Conservation (phyloP, 768 basidiomycete species). For the Hirschioporus abietinus region DNA sequence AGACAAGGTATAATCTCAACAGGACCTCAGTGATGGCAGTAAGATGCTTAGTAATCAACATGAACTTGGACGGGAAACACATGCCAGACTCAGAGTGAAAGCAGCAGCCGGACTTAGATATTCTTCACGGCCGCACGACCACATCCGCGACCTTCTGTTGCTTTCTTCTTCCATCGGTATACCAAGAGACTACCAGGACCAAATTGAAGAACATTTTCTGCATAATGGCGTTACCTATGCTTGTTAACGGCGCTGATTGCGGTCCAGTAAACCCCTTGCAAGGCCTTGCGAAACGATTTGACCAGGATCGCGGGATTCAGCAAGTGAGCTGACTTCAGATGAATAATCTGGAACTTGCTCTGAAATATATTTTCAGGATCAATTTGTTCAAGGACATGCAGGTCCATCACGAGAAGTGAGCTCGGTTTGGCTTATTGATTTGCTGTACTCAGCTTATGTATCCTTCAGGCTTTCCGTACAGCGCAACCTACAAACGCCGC, state of each 20-base stretch:
- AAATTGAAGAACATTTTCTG: not conserved
- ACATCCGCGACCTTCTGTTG: not conserved
- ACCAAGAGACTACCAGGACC: not conserved
- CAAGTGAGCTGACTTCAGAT: constrained; percentile 43
- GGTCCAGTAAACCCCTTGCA: constrained; percentile 84
- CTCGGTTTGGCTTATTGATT: not conserved
- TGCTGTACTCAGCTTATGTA: constrained; percentile 4
- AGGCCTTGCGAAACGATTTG: constrained; percentile 71
- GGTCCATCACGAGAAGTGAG: constrained; percentile 61
- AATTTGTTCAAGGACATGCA: constrained; percentile 55
- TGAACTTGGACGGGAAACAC: not conserved
- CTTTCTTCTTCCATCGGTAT: not conserved
- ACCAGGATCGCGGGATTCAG: constrained; percentile 71
- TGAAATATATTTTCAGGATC: constrained; percentile 44
- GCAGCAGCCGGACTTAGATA: not conserved
- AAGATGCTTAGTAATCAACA: not conserved
- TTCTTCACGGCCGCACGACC: not conserved
- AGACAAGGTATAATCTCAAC: too few species aligned
- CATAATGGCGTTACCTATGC: constrained; percentile 74
- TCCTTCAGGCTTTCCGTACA: constrained; percentile 53
- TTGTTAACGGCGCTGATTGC: constrained; percentile 73
- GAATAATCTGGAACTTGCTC: not conserved
- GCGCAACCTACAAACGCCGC: constrained; percentile 35
- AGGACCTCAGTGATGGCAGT: too few species aligned
- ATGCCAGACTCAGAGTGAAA: not conserved